Evolutionary conservation across 352 stramenopile species (phyloP).

Genomic region (Pythium sp.): DNA sequence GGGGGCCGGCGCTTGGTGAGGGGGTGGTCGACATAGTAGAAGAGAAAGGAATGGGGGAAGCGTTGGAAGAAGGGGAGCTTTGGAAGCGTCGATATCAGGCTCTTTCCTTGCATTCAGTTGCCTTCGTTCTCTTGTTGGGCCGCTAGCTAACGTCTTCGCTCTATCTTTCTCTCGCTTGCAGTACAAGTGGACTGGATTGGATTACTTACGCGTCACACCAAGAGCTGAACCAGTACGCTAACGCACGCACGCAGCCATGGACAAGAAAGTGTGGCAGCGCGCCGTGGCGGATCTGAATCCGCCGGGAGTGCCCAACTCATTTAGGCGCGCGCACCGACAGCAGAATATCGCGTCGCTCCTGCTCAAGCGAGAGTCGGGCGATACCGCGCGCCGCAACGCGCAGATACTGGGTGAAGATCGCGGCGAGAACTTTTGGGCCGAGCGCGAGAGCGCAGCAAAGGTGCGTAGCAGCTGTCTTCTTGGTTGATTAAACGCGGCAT

Average conservation of each 20-base stretch:
- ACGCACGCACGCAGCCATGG: constrained; percentile 16
- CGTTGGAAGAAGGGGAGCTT: neutral
- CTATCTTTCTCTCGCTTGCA: neutral
- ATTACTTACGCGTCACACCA: neutral
- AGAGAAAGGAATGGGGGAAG: neutral
- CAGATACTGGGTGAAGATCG: constrained; percentile 46
- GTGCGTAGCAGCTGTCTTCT: constrained; percentile 23
- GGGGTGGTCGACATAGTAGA: neutral
- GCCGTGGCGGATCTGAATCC: constrained; percentile 67
- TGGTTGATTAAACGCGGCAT: neutral
- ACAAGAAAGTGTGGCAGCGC: constrained; percentile 73
- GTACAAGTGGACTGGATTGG: neutral
- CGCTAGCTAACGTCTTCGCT: neutral
- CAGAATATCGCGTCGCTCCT: constrained; percentile 71
- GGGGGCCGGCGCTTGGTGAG: neutral
- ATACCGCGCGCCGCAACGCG: constrained; percentile 36
- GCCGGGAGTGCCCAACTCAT: constrained; percentile 72
- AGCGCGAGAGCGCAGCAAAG: constrained; percentile 75
- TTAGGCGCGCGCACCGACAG: constrained; percentile 56
- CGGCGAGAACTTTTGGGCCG: constrained; percentile 74
- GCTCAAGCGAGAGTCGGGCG: constrained; percentile 54
- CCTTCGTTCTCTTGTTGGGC: neutral
- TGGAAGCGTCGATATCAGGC: neutral
- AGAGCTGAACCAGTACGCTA: neutral
- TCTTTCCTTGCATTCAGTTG: neutral